Evolutionary conservation across 208 protist genomes (phyloP), one percentile per base, ranked within the genome.

Genomic region (Vickermania ingenoplastis): DNA sequence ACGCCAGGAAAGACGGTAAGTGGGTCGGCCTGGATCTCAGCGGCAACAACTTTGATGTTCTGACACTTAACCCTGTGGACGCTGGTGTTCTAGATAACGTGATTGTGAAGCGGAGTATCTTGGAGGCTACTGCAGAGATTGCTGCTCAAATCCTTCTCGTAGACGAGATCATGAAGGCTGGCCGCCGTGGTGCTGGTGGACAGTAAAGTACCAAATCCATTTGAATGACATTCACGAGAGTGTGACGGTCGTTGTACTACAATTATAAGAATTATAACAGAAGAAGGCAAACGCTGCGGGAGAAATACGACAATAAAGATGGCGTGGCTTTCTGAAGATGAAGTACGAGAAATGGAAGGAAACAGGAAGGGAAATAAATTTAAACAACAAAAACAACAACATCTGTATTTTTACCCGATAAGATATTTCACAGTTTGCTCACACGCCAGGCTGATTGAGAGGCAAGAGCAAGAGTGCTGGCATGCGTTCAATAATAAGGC

Each of bases 111-210:
- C 76, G 88, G 61, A 98, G 99, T 66, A 64, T 99, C 22, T 60
- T 99, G 5, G 84, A 99, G 67, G 92, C 96, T 2, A 89, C 83
- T 17, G 83, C 95, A 4, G 83, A 99, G 22, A 99, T 99, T 80
- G 89, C 97, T 3, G 82, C 92, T 17, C 96, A 99, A 74, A 75
- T 99, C 1, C 82, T 99, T 5, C 85, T 99, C 3, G 98, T 99
- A 3, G 99, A 99, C 73, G 99, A 99, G 83, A 98, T 99, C 68
- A 98, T 99, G 70, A 97, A 97, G 67, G 98, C 98, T 58, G 98
- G 97, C 24, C 82, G 88, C 28, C 86, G 91, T 57, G 91, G 91
- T 26, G 83, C 79, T 21, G 83, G 83, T 53, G 83, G 81, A 17
- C 65, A 61, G 7, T 63, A 62, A 23, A 41, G 26, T n/a, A n/a